Base-by-base conservation (phyloP, 495 filamentous ascomycete genomes). In the Cladorrhinum samala region DNA sequence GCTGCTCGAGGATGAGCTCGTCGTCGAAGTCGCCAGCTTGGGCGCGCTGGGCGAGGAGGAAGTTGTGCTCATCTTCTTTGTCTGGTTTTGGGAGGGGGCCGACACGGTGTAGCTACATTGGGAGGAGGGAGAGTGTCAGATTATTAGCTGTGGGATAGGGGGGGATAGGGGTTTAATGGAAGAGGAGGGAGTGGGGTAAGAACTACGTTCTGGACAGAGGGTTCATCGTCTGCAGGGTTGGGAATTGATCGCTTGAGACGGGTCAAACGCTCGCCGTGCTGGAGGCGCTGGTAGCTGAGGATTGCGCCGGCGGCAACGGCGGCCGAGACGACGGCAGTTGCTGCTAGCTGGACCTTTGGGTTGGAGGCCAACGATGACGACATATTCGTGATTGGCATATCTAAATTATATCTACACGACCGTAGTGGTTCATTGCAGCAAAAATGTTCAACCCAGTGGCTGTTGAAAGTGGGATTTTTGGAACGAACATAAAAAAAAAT, bases 1-100 rank as follows among this genome's bases (percentile, higher is more conserved):
- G 84, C 67, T 99, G 93, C 74, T 99, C 93, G 54, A 93, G 81
- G 57, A 97, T 94, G 37, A 99, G 75, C 52, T 91, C 90, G 66
- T 96, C 88, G 73, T 96, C 89, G 64, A 93, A 97, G 68, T 96
- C 90, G 23, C 93, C 93, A 46, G 81, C 76, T 49, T 88, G 84
- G 9, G 91, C 93, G 61, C 89, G 81, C 25, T 80, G 77, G 30
- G 92, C 91, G 30, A 97, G 80, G 27, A 82, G 77, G 36, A 82
- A 79, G 69, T 83, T 85, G 61, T 84, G 80, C 57, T 87, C 78
- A 66, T 96, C 90, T 68, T 96, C 89, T 58, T 85, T 86, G 54
- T 62, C 72, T 63, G 50, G 78, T 67, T 55, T 68, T 50, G 55
- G 72, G 61, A 68, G 79, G 3, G 74, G 80, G 47, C 88, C 88